Evolutionary conservation across 768 basidiomycete species (phyloP).

Genomic region (Mycena alexandri): DNA sequence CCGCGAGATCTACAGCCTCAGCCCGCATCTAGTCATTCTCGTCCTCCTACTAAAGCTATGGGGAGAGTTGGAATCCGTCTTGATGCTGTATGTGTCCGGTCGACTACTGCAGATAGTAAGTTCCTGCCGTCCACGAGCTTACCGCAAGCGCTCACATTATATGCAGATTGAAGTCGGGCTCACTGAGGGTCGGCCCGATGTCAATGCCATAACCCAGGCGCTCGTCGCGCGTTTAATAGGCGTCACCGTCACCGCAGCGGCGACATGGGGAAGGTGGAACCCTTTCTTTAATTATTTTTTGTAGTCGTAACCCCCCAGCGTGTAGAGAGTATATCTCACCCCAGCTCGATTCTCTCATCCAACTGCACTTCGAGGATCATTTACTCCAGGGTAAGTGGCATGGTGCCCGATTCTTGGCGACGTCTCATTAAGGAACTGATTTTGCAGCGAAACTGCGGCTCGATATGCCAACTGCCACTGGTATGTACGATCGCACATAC

Average conservation of each 20-base stretch:
- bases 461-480: slow-evolving; percentile 30
- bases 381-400: slow-evolving; percentile 15
- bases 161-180: slow-evolving; percentile 30
- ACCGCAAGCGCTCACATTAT: too few relatives aligned
- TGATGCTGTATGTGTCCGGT: slow-evolving; percentile 9
- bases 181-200: slow-evolving; percentile 19
- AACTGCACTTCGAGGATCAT: slow-evolving; percentile 23
- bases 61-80: slow-evolving; percentile 18
- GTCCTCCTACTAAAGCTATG: slow-evolving; percentile 20
- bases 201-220: slow-evolving; percentile 15
- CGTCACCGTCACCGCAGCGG: background rate
- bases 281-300: background rate
- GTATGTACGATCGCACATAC: background rate
- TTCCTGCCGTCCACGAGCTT: background rate
- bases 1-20: slow-evolving; percentile 15
- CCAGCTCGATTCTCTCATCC: slow-evolving; percentile 7
- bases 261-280: slow-evolving; percentile 18
- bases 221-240: slow-evolving; percentile 17
- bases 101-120: slow-evolving; percentile 20
- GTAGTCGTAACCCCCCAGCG: background rate
- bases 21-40: slow-evolving; percentile 10
- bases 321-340: slow-evolving; percentile 13
- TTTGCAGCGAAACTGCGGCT: slow-evolving; percentile 25
- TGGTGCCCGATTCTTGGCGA: too few relatives aligned
- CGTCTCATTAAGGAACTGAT: background rate